Evolutionary conservation across 192 early-diverging fungal genomes (phyloP), one percentile per base, ranked within the genome.

Genomic region (Linnemannia schmuckeri): DNA sequence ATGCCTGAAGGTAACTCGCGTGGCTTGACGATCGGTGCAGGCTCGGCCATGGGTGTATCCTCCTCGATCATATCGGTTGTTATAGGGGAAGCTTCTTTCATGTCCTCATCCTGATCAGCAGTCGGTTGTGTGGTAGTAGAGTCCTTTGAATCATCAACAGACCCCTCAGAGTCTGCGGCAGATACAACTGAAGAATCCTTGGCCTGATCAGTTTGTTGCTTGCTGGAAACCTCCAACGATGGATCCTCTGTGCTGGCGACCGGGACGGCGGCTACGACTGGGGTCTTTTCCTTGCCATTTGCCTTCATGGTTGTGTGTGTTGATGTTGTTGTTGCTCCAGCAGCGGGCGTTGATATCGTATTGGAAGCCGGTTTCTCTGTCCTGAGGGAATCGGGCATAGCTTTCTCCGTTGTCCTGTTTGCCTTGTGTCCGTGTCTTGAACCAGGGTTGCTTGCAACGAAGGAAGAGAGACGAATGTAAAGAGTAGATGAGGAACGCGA

Each of bases 281-380:
- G 9, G 42, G 54, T 40, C 63, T 81, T 82, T 57, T 82, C 81
- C 70, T 79, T 84, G 49, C 52, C 70, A 18, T 37, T 72, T 69
- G 49, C 54, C 57, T 84, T 84, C 82, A 83, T 83, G 35, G 71
- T 55, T 22, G 33, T 61, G 0, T 17, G 12, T 15, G 27, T 18
- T 35, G 35, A 18, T 35, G 10, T 40, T 6, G 72, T 0, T n/a
- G 47, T 68, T 44, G 80, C 24, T 69, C 68, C 44, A 0, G 79
- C 37, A 10, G 49, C 15, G 41, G 38, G 40, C 6, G 55, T 42
- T 74, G 78, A 41, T 63, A 30, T 46, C 37, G 72, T 30, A 4
- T 17, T 24, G 18, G 74, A n/a, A 20, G 22, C 15, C 9, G 49
- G 33, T 22, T 69, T 82, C 30, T 73, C 49, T 68, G 74, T 82